A percentile compares a stretch with the other conserved stretches of the same genome.
phyloP scores from a whole-genome alignment of 1,139 yeast genomes.

The Yarrowia galli region DNA sequence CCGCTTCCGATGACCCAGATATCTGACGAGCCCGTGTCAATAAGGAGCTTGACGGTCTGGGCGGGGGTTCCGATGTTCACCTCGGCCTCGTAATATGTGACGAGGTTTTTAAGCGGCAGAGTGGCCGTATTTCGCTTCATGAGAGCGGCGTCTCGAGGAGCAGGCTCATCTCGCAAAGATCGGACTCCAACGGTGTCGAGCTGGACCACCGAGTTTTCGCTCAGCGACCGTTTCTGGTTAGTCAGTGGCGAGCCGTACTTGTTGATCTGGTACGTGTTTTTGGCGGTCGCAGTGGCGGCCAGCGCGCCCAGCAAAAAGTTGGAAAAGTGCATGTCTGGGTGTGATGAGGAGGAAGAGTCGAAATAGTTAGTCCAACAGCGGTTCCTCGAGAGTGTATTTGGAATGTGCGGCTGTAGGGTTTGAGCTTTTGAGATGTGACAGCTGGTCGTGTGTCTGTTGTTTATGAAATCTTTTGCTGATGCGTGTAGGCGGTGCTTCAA shows the following conservation, averaged over 20 bases:
- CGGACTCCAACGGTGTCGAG: conserved; percentile 10
- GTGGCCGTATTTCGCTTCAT: conserved; percentile 24
- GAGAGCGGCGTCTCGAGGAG: conserved; percentile 19
- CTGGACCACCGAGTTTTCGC: conserved; percentile 28
- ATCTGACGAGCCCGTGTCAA: conserved; percentile 76
- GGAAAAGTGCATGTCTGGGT: conserved; percentile 29
- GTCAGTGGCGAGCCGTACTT: conserved; percentile 29
- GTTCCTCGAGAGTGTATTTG: conserved; percentile 1
- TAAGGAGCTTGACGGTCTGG: conserved; percentile 59
- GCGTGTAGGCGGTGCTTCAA: too few species aligned
- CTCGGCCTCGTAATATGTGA: conserved; percentile 54
- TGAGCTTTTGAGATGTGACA: background rate
- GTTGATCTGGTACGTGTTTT: conserved; percentile 34
- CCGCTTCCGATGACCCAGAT: conserved; percentile 59
- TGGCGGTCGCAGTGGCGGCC: conserved; percentile 23
- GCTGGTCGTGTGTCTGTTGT: background rate
- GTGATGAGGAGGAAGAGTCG: conserved; percentile 16
- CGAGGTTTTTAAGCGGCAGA: conserved; percentile 45
- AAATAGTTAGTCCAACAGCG: background rate
- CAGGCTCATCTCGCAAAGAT: conserved; percentile 9
- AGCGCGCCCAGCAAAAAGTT: conserved; percentile 14
- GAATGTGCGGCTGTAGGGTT: conserved; percentile 21
- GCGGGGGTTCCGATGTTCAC: conserved; percentile 62
- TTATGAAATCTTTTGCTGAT: too few species aligned
- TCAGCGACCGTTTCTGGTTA: conserved; percentile 26